Percentiles rank a stretch among this genome's conserved stretches.
phyloP scores from a whole-genome alignment of 176 grass and related monocot species.

The Otatea glauca region DNA sequence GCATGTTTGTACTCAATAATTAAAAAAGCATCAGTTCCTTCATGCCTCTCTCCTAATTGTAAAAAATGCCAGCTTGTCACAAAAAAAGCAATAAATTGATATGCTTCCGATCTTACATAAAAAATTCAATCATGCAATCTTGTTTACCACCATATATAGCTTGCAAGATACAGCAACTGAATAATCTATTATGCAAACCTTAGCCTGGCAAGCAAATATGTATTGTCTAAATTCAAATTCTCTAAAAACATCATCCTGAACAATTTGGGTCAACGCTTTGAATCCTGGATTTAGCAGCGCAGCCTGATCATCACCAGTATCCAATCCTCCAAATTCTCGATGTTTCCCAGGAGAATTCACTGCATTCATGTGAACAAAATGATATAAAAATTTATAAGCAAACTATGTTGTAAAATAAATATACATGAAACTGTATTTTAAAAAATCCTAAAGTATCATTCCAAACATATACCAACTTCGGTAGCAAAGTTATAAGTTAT shows the following conservation, averaged over 20 bases:
- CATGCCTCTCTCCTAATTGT: neutral
- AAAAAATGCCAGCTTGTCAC: neutral
- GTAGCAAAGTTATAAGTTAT: constrained; percentile 18
- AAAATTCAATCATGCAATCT: neutral
- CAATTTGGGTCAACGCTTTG: constrained; percentile 87
- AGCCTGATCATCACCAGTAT: constrained; percentile 92
- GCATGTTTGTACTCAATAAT: neutral
- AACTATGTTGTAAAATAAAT: constrained; percentile 36
- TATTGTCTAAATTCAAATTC: constrained; percentile 99
- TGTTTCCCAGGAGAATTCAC: constrained; percentile 79
- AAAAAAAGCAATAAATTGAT: constrained; percentile 14
- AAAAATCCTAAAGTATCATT: neutral
- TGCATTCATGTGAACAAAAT: constrained; percentile 48
- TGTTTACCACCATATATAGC: neutral
- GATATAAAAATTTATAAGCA: constrained; percentile 27
- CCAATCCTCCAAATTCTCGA: constrained; percentile 94
- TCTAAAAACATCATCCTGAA: constrained; percentile 90
- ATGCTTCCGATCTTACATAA: constrained; percentile 5
- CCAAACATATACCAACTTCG: neutral
- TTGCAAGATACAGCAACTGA: constrained; percentile 23
- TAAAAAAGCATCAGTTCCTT: neutral
- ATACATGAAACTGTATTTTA: constrained; percentile 23
- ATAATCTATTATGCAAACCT: constrained; percentile 60
- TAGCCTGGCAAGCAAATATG: constrained; percentile 97
- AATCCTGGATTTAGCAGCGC: constrained; percentile 84